A percentile compares a stretch with the other conserved stretches of the same genome.
These are phyloP conservation scores for Trichoderma harzianum DNA, from an alignment of 2,329 filamentous ascomycete genomes.

Conservation along the genomic window DNA sequence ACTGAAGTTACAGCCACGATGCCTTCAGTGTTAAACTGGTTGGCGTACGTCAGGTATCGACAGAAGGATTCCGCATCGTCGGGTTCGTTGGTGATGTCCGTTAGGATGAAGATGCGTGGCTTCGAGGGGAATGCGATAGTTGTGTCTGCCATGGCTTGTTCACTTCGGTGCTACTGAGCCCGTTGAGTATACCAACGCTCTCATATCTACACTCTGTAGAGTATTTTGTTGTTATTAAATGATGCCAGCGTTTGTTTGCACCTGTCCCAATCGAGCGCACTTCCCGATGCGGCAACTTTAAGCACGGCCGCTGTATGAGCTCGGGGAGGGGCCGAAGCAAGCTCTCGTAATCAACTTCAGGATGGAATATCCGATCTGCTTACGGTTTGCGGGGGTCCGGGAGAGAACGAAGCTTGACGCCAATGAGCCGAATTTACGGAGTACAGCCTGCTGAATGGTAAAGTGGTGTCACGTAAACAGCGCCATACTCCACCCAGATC, in stretches of 20 bases:
- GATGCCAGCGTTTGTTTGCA: neutral
- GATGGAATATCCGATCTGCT: neutral
- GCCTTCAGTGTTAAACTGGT: neutral
- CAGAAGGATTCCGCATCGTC: neutral
- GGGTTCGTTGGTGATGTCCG: neutral
- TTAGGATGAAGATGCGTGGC: neutral
- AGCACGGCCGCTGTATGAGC: neutral
- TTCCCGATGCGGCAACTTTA: neutral
- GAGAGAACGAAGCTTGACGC: neutral
- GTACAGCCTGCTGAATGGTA: neutral
- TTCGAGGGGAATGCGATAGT: neutral
- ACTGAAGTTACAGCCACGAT: neutral
- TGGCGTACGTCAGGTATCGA: neutral
- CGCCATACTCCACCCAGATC: neutral
- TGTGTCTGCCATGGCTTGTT: neutral
- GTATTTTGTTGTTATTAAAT: neutral
- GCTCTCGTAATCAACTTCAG: neutral
- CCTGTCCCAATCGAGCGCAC: neutral
- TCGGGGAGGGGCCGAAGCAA: neutral
- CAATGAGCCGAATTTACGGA: neutral
- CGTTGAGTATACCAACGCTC: neutral
- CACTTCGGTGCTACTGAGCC: neutral
- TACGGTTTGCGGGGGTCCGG: neutral
- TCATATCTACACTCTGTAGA: neutral
- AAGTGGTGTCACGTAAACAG: neutral